Evolutionary conservation across 306 rosid genomes (phyloP).

Genomic region (Quercus glauca): DNA sequence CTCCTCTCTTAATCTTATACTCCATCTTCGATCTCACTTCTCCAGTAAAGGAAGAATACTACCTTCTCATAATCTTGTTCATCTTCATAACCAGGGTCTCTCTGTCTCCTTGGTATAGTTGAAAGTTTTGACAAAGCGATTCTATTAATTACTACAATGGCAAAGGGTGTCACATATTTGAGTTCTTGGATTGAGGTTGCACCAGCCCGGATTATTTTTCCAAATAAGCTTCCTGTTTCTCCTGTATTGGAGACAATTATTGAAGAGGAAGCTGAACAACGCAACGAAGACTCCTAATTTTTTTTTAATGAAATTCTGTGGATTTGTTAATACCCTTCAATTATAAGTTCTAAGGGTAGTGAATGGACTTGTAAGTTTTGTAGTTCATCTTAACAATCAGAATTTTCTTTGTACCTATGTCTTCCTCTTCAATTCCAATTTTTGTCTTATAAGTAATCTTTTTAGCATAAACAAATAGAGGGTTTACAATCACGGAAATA

Average conservation of each 20-base stretch:
- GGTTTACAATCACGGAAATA: too few relatives aligned
- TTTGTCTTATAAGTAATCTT: too few relatives aligned
- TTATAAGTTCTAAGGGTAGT: too few relatives aligned
- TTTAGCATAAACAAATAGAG: too few relatives aligned
- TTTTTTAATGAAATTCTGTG: neutral
- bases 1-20: neutral
- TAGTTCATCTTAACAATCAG: neutral
- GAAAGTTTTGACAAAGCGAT: neutral
- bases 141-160: conserved; percentile 31
- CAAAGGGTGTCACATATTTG: conserved; percentile 29
- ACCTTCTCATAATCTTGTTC: neutral
- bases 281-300: neutral
- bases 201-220: conserved; percentile 45
- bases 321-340: neutral
- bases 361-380: too few relatives aligned
- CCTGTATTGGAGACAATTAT: conserved; percentile 57
- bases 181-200: conserved; percentile 46
- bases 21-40: neutral
- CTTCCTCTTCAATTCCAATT: neutral
- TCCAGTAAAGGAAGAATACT: neutral
- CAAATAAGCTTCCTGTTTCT: conserved; percentile 29
- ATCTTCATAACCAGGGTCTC: neutral
- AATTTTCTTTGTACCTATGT: neutral
- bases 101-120: neutral
- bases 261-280: conserved; percentile 44